Conservation (phyloP, 2,329 filamentous ascomycete species). For the Arthrobotrys entomopaga region DNA sequence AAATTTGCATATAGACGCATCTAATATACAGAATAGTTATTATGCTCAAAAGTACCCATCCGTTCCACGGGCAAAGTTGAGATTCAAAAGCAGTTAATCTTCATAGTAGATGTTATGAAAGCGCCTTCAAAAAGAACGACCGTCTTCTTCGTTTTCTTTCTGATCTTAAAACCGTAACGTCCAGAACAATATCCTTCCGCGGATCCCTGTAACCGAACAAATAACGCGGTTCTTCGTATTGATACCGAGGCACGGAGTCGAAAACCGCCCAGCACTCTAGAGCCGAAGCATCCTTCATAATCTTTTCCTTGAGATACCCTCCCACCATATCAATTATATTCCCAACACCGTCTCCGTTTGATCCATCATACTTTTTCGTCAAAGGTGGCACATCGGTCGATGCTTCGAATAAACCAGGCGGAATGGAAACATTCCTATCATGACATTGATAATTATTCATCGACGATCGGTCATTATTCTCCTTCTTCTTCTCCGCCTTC, state of each 20-base stretch:
- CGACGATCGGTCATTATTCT: neutral
- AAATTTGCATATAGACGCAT: too few relatives aligned
- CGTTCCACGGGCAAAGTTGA: too few relatives aligned
- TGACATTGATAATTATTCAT: neutral
- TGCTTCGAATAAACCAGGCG: slow-evolving; percentile 1
- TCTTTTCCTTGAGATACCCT: neutral
- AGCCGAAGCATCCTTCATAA: slow-evolving; percentile 5
- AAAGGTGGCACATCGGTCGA: neutral
- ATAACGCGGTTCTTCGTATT: neutral
- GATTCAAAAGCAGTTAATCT: too few relatives aligned
- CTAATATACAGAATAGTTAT: too few relatives aligned
- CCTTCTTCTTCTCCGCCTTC: neutral
- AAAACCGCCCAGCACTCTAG: slow-evolving; percentile 27
- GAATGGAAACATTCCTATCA: neutral
- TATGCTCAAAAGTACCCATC: too few relatives aligned
- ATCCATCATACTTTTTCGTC: slow-evolving; percentile 4
- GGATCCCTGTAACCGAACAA: slow-evolving; percentile 17
- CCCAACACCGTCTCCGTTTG: slow-evolving; percentile 12
- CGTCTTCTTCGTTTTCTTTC: neutral
- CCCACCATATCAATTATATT: neutral
- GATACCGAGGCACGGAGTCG: slow-evolving; percentile 18
- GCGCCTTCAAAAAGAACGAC: too few relatives aligned
- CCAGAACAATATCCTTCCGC: slow-evolving; percentile 19
- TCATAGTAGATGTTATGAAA: too few relatives aligned
- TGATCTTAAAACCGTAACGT: slow-evolving; percentile 20